A percentile compares a stretch with the other conserved stretches of the same genome.
phyloP scores from a whole-genome alignment of 805 yeast genomes.

The Starmerella potacharoeniae region DNA sequence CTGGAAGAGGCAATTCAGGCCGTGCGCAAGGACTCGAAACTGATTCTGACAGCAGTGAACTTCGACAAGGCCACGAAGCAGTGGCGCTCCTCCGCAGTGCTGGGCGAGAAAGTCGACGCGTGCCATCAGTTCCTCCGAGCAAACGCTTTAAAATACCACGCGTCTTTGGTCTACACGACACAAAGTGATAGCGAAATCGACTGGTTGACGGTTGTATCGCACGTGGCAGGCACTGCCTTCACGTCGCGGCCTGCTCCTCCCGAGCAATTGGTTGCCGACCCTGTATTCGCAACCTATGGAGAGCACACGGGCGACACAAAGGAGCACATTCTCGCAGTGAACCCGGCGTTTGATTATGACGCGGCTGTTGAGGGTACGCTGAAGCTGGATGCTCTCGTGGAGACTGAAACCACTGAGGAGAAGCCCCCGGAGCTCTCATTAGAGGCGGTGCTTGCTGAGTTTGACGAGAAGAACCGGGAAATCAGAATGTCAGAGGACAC shows the following conservation, averaged over 20 bases:
- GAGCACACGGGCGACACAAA: conserved; percentile 7
- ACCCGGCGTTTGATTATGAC: conserved; percentile 16
- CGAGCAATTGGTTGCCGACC: conserved; percentile 5
- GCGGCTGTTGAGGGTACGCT: not conserved
- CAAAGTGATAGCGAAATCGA: not conserved
- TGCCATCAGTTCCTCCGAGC: conserved; percentile 17
- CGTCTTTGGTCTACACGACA: conserved; percentile 8
- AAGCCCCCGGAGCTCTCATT: not conserved
- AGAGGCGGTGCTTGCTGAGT: not conserved
- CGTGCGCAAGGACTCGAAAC: not conserved
- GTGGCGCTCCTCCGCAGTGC: conserved; percentile 3
- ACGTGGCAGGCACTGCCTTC: not conserved
- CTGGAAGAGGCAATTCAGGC: not conserved
- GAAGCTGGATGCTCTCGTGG: not conserved
- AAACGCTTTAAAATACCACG: conserved; percentile 5
- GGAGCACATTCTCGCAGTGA: conserved; percentile 17
- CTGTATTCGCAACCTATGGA: not conserved
- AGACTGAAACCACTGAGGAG: not conserved
- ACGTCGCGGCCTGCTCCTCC: not conserved
- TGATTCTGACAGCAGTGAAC: conserved; percentile 6
- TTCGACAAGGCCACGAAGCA: not conserved
- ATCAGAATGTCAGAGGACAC: not conserved
- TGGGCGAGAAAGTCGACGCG: conserved; percentile 6
- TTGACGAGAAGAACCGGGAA: not conserved
- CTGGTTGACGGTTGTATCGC: not conserved